Evolutionary conservation across 768 basidiomycete species (phyloP).

Genomic region (Suillus sp.): DNA sequence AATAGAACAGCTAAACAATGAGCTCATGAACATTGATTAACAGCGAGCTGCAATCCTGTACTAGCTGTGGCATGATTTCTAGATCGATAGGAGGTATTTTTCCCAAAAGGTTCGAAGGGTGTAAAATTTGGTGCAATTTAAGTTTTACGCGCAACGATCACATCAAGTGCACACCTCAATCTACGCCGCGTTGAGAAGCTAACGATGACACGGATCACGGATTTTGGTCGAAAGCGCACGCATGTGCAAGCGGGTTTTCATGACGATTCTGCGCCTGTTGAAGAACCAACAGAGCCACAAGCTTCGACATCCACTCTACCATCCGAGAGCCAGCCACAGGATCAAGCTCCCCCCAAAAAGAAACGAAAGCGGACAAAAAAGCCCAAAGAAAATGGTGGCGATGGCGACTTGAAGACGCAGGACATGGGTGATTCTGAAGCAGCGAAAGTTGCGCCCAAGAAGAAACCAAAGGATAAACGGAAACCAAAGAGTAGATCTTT

Average conservation of each 20-base stretch:
- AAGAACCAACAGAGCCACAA: constrained; percentile 11
- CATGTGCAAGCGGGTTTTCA: constrained; percentile 66
- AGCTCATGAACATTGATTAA: neutral
- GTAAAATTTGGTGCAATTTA: neutral
- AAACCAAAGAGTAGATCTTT: constrained; percentile 26
- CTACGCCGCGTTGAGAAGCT: neutral
- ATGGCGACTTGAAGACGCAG: constrained; percentile 17
- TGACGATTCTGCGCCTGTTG: constrained; percentile 12
- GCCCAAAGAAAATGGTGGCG: constrained; percentile 31
- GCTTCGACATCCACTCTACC: constrained; percentile 1
- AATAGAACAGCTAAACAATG: neutral
- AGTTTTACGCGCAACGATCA: neutral
- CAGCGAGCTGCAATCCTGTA: neutral
- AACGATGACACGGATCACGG: constrained; percentile 73
- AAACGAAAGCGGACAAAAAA: constrained; percentile 60
- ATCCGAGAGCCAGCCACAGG: constrained; percentile 13
- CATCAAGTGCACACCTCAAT: neutral
- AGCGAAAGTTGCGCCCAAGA: constrained; percentile 7
- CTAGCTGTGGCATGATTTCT: too few species aligned
- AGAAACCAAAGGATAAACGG: constrained; percentile 33
- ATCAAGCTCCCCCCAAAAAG: constrained; percentile 46
- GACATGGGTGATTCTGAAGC: constrained; percentile 25
- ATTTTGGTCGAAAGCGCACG: constrained; percentile 72
- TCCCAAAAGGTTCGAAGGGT: neutral
- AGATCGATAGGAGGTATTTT: constrained; percentile 7